Evolutionary conservation across 176 grass and related monocot species (phyloP).

Genomic region (sorghum (Sorghum bicolor)): DNA sequence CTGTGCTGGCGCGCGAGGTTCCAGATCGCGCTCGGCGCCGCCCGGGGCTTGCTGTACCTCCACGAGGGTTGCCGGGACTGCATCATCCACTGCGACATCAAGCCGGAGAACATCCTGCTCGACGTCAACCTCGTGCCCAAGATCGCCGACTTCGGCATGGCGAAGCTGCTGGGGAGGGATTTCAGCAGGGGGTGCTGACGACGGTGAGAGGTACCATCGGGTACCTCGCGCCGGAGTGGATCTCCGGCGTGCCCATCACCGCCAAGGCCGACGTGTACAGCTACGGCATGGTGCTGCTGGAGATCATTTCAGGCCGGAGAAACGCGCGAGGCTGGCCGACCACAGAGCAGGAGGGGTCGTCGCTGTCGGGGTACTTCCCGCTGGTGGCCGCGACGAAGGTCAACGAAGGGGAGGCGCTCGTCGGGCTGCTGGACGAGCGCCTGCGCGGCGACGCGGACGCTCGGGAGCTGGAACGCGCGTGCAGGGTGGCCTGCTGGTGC

Average conservation of each 20-base stretch:
- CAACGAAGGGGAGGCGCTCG: no score
- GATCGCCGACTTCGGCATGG: slow-evolving; percentile 52
- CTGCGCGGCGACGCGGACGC: no score
- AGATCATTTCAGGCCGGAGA: slow-evolving; percentile 38
- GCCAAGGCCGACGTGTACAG: slow-evolving; percentile 11
- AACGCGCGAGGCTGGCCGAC: no score
- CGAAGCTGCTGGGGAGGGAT: slow-evolving; percentile 34
- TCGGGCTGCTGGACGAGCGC: no score
- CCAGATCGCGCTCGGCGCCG: slow-evolving; percentile 37
- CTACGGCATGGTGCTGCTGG: slow-evolving; percentile 45
- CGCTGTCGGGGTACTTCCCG: no score
- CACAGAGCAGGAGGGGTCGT: no score
- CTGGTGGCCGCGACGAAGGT: no score
- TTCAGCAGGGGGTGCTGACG: slow-evolving; percentile 47
- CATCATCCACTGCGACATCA: slow-evolving; percentile 74
- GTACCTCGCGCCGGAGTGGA: slow-evolving; percentile 72
- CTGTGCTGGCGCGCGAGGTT: slow-evolving; percentile 41
- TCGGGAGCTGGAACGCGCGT: no score
- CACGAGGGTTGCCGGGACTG: slow-evolving; percentile 51
- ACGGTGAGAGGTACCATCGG: slow-evolving; percentile 49
- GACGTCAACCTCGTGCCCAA: slow-evolving; percentile 30
- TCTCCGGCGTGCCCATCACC: slow-evolving; percentile 44
- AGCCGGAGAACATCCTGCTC: slow-evolving; percentile 73
- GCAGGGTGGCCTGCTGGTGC: no score
- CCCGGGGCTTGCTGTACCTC: slow-evolving; percentile 43